Base-by-base conservation (phyloP, 371 early-diverging fungal species). In the Choanephora cucurbitarum region DNA sequence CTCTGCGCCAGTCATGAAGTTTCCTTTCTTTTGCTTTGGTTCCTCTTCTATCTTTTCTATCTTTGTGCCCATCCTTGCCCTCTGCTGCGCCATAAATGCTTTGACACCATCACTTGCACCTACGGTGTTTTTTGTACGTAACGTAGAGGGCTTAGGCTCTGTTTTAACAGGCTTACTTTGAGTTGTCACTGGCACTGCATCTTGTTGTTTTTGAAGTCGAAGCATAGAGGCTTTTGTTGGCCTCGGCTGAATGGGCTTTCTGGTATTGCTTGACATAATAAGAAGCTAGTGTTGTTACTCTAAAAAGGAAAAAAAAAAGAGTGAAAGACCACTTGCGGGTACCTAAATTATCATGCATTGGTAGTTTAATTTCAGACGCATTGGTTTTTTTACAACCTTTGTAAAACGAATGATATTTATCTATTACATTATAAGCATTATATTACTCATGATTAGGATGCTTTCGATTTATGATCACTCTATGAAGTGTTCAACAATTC, bases 71-170 rank as follows among this genome's bases (percentile, higher is more conserved):
- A 69, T 33, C 18, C 65, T 56, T 5, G 79, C 74, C 37, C 79
- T 56, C 49, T 79, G 73, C 24, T 72, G 58, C 0, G 76, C 72
- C 76, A 79, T 72, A 23, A 79, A 79, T 0, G 72, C 72, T 31
- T 70, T 67, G 9, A 79, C 70, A 5, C 80, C 77, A 45, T 70
- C 72, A 10, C 70, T 64, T 11, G 78, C 34, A 13, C 56, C 37
- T 1, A 32, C 23, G 9, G 33, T 28, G 37, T n/a, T 32, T 31
- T 43, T 44, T 22, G 44, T n/a, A 33, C 34, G n/a, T 24, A 11
- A 39, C 19, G 48, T 31, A 21, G 52, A 3, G 52, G 54, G 32
- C 37, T 52, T 31, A 48, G 28, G 15, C 34, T 54, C 47, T 37
- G 49, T 15, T 21, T 48, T 21, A 13, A 17, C 40, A 31, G 57